These are phyloP conservation scores for Noccaea caerulescens DNA, from an alignment of 345 rosid species.

Conservation along the genomic window DNA sequence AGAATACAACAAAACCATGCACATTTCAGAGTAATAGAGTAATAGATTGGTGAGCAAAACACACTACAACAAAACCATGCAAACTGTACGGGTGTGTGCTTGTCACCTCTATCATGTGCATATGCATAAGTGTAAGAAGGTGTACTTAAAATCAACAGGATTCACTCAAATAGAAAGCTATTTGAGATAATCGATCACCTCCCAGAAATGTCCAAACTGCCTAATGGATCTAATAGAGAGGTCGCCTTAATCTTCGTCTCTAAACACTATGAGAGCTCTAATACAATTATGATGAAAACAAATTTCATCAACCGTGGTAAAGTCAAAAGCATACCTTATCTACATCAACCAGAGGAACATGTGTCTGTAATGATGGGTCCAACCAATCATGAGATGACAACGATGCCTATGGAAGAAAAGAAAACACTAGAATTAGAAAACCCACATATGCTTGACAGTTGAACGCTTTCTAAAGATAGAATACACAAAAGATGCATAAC, in stretches of 20 bases:
- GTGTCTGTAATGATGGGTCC: slow-evolving; percentile 71
- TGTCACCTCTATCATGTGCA: slow-evolving; percentile 25
- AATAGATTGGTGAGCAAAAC: slow-evolving; percentile 9
- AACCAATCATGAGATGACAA: slow-evolving; percentile 62
- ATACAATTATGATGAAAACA: slow-evolving; percentile 5
- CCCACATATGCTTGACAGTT: slow-evolving; percentile 16
- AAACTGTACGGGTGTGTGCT: not conserved
- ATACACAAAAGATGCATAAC: slow-evolving; percentile 16
- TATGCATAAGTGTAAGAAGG: slow-evolving; percentile 2
- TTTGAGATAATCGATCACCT: slow-evolving; percentile 1
- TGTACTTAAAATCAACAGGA: slow-evolving; percentile 8
- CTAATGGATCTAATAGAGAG: slow-evolving; percentile 17
- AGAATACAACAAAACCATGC: slow-evolving; percentile 32
- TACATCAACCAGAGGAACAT: slow-evolving; percentile 93
- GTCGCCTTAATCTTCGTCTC: slow-evolving; percentile 15
- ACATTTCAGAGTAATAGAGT: slow-evolving; percentile 15
- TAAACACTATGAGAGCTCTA: not conserved
- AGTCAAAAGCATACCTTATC: slow-evolving; percentile 67
- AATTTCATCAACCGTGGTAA: slow-evolving; percentile 14
- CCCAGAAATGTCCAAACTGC: not conserved
- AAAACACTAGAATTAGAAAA: slow-evolving; percentile 21
- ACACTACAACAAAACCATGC: slow-evolving; percentile 21
- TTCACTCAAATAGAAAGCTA: slow-evolving; percentile 17
- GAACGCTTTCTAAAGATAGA: slow-evolving; percentile 9
- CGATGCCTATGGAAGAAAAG: slow-evolving; percentile 54